A percentile compares a stretch with the other conserved stretches of the same genome.
Conservation (phyloP, 75 land plant genomes). For the Isoetes taiwanensis region DNA sequence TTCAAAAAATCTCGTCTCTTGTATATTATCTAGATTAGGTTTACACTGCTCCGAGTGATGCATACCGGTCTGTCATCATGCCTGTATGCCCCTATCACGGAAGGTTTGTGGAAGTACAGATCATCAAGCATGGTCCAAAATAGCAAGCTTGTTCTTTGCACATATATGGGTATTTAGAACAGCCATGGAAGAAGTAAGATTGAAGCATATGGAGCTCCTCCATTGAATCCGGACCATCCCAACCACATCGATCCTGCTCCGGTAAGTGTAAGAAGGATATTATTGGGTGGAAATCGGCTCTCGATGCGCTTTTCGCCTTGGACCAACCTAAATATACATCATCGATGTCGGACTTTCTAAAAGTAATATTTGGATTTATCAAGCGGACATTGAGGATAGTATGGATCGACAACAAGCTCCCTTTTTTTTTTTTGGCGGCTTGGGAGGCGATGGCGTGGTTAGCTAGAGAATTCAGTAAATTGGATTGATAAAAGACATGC, state of each 20-base stretch:
- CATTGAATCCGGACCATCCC: constrained; percentile 86
- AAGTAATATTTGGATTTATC: too few species aligned
- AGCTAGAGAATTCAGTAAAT: too few species aligned
- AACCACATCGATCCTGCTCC: constrained; percentile 62
- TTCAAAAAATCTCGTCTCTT: too few species aligned
- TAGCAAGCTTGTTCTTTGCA: constrained; percentile 63
- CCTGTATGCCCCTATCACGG: constrained; percentile 84
- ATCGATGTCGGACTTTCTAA: too few species aligned
- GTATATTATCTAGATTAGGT: too few species aligned
- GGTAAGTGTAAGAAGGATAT: constrained; percentile 45
- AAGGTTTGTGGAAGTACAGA: constrained; percentile 52
- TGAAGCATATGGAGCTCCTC: constrained; percentile 66
- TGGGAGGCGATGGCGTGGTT: too few species aligned
- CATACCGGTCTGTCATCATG: constrained; percentile 71
- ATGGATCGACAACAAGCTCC: too few species aligned
- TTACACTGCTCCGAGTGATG: too few species aligned
- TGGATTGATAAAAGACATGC: too few species aligned
- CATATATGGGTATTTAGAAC: constrained; percentile 61
- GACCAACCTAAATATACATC: constrained; percentile 74
- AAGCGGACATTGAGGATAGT: too few species aligned
- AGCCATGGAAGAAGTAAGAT: constrained; percentile 44
- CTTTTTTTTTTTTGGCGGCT: too few species aligned
- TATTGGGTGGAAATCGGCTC: constrained; percentile 68
- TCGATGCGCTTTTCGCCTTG: constrained; percentile 45
- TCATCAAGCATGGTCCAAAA: constrained; percentile 59